Percentiles rank a stretch among this genome's conserved stretches.
These are phyloP conservation scores for Chrysoporthe deuterocubensis DNA, from an alignment of 2,329 filamentous ascomycete genomes.

Conservation along the genomic window DNA sequence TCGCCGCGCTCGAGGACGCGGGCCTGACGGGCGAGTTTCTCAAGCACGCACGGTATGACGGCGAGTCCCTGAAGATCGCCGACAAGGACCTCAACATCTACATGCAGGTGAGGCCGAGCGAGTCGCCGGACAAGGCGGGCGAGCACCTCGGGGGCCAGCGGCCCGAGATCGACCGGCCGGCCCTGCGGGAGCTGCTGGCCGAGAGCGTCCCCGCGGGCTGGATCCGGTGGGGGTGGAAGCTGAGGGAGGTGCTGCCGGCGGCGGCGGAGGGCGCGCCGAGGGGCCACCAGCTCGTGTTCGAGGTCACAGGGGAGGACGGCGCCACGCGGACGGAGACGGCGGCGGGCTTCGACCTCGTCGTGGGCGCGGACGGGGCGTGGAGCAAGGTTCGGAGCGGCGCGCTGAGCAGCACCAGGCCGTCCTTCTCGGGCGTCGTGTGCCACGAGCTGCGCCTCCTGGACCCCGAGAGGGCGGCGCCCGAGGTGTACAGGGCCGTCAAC, in stretches of 20 bases:
- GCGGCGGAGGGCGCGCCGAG: constrained; percentile 31
- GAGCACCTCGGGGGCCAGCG: constrained; percentile 36
- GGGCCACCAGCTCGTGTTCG: constrained; percentile 43
- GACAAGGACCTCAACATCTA: constrained; percentile 46
- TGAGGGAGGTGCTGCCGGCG: constrained; percentile 43
- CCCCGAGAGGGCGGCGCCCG: constrained; percentile 46
- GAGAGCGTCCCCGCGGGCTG: constrained; percentile 49
- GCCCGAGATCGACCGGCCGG: constrained; percentile 58
- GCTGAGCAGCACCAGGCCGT: constrained; percentile 44
- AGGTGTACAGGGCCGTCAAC: constrained; percentile 50
- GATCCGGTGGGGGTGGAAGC: constrained; percentile 51
- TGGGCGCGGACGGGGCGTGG: constrained; percentile 44
- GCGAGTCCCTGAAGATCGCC: constrained; percentile 53
- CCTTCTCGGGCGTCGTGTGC: constrained; percentile 50
- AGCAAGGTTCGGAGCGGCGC: constrained; percentile 38
- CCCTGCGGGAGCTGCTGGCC: constrained; percentile 49
- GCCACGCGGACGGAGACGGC: constrained; percentile 36
- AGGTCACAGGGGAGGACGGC: not conserved
- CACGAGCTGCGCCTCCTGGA: constrained; percentile 48
- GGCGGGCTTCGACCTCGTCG: constrained; percentile 44
- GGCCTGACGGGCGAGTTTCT: constrained; percentile 54
- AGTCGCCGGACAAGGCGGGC: constrained; percentile 35
- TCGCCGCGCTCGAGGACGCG: constrained; percentile 55
- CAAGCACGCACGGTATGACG: constrained; percentile 55
- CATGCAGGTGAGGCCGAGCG: constrained; percentile 36